phyloP scores from a whole-genome alignment of 495 filamentous ascomycete species.

The Trichodelitschia bisporula region DNA sequence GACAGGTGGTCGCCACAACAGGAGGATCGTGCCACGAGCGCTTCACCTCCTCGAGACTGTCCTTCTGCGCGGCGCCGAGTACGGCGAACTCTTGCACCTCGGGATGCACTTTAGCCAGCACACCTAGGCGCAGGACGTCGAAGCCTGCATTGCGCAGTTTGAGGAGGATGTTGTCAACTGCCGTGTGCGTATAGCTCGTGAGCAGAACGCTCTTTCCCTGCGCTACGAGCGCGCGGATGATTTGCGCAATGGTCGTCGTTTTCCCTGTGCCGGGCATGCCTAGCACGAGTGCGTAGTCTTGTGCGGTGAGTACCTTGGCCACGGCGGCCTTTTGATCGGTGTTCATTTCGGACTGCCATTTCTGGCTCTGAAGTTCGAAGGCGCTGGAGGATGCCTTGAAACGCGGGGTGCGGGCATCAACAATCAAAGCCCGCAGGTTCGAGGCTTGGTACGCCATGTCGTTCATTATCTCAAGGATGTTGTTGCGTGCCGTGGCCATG shows the following conservation, averaged over 20 bases:
- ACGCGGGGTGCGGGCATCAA: conserved; percentile 42
- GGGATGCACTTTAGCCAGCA: conserved; percentile 58
- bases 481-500: conserved; percentile 85
- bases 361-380: conserved; percentile 11
- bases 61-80: conserved; percentile 43
- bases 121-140: conserved; percentile 61
- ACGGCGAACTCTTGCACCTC: conserved; percentile 66
- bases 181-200: conserved; percentile 89
- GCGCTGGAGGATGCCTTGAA: conserved; percentile 46
- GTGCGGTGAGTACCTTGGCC: conserved; percentile 80
- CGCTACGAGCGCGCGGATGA: conserved; percentile 71
- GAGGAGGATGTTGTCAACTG: conserved; percentile 89
- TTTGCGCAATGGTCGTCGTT: conserved; percentile 91
- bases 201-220: conserved; percentile 82
- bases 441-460: conserved; percentile 46
- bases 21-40: conserved; percentile 58
- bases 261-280: conserved; percentile 98
- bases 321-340: conserved; percentile 68
- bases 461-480: conserved; percentile 77
- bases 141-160: conserved; percentile 66
- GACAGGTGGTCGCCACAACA: conserved; percentile 82
- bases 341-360: conserved; percentile 21
- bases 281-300: conserved; percentile 81
- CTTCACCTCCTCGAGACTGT: conserved; percentile 58
- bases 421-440: conserved; percentile 49